Conservation (phyloP, 2,329 filamentous ascomycete species). For the Colletotrichum euphorbiae region DNA sequence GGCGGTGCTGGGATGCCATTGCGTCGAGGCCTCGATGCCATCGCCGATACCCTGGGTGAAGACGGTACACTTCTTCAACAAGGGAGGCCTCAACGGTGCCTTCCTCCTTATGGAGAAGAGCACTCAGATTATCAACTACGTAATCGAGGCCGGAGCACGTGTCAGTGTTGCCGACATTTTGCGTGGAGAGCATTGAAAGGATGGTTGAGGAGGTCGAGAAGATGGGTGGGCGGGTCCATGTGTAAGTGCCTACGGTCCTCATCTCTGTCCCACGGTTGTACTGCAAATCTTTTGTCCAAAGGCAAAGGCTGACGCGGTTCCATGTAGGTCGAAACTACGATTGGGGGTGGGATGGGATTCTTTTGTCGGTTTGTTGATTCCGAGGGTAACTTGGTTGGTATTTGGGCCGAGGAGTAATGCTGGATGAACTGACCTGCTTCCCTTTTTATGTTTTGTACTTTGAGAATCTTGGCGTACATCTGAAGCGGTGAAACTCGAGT, state of each 20-base stretch:
- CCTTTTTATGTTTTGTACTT: slow-evolving; percentile 32
- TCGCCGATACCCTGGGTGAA: slow-evolving; percentile 44
- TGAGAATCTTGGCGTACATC: slow-evolving; percentile 29
- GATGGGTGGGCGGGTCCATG: slow-evolving; percentile 49
- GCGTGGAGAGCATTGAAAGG: slow-evolving; percentile 49
- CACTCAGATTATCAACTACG: slow-evolving; percentile 45
- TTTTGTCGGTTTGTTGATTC: slow-evolving; percentile 52
- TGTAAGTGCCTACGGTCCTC: slow-evolving; percentile 46
- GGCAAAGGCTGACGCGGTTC: background rate
- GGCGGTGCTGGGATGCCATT: slow-evolving; percentile 51
- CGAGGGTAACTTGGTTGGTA: slow-evolving; percentile 53
- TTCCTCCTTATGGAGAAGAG: slow-evolving; percentile 49
- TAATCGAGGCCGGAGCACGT: slow-evolving; percentile 43
- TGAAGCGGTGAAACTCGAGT: slow-evolving; percentile 23
- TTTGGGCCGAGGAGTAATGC: slow-evolving; percentile 48
- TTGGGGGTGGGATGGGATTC: slow-evolving; percentile 49
- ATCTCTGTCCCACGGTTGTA: background rate
- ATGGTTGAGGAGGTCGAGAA: slow-evolving; percentile 46
- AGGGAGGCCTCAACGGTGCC: slow-evolving; percentile 50
- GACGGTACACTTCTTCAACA: slow-evolving; percentile 50
- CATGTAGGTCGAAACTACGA: slow-evolving; percentile 49
- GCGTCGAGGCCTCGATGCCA: slow-evolving; percentile 42
- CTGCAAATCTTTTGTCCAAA: too few species aligned
- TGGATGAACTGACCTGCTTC: slow-evolving; percentile 29
- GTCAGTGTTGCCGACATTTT: slow-evolving; percentile 50